Base-by-base conservation (phyloP, 345 rosid species). In the Dipteronia dyeriana region DNA sequence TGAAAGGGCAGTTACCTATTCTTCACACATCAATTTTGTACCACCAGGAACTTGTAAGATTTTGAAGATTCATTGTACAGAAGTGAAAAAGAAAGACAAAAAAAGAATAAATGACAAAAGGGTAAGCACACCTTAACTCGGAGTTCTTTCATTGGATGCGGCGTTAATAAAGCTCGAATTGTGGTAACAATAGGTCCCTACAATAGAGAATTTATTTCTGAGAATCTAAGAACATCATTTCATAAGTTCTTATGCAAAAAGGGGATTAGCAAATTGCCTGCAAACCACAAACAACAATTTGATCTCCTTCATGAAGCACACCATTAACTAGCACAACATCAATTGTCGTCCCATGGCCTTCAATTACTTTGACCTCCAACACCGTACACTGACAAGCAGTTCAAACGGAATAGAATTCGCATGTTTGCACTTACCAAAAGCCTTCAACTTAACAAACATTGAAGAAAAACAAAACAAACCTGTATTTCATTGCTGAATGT, bases 91-190 rank as follows among this genome's bases (percentile, higher is more conserved):
- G n/a, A 71, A 3, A 34, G 51, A 59, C 23, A 20, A 38, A 71
- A 3, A 47, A 73, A 41, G 11, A 60, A 56, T 7, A 76, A 13
- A 69, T 39, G 25, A 16, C 9, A 29, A n/a, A 61, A 54, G 25
- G 31, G 71, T 43, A 75, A 29, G 16, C 79, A 70, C 78, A 94
- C 99, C 97, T 96, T 94, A 73, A 96, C 95, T 47, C 98, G 88
- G 57, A 92, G 87, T 90, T 95, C 99, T 86, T 92, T 95, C 99
- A 95, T 95, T 49, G 99, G 98, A 84, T 94, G 99, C 7, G 99
- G 98, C 60, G 97, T 96, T 82, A 96, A 80, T 74, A 96, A 72
- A 79, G 98, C 94, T 85, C 99, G 90, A 81, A 96, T 90, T 1
- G 75, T 79, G 71, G 99, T 94, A 49, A 89, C 96, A 76, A 96